Evolutionary conservation across 2,329 filamentous ascomycete species (phyloP).

Genomic region (Fusarium concolor): DNA sequence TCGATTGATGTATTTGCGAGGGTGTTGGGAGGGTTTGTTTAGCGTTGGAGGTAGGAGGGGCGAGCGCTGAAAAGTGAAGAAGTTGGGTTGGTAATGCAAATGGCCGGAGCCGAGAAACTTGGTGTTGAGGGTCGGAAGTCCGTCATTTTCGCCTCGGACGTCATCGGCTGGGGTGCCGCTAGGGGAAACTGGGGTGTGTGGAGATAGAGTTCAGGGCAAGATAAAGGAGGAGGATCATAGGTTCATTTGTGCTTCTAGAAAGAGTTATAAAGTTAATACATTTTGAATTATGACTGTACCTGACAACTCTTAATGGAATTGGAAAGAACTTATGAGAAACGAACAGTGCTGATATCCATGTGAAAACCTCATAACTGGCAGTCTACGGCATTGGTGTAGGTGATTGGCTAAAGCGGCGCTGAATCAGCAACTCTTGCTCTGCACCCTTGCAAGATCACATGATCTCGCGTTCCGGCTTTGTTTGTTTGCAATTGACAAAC

Average conservation of each 20-base stretch:
- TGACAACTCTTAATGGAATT: background rate
- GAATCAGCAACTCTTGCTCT: constrained; percentile 1
- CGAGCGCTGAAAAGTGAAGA: constrained; percentile 8
- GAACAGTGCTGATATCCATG: too few species aligned
- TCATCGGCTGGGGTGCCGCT: constrained; percentile 45
- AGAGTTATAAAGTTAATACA: too few species aligned
- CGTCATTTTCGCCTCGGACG: constrained; percentile 48
- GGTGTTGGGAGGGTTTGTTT: background rate
- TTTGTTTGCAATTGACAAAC: background rate
- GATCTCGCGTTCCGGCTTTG: constrained; percentile 21
- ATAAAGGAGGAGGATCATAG: background rate
- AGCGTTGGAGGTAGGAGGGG: background rate
- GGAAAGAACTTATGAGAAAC: background rate
- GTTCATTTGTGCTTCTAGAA: background rate
- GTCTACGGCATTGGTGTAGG: too few species aligned
- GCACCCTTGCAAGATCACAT: constrained; percentile 15
- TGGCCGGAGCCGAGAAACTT: constrained; percentile 36
- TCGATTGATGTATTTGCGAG: background rate
- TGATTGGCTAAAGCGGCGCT: background rate
- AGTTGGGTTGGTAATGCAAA: constrained; percentile 21
- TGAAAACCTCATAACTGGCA: background rate
- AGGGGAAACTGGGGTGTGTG: background rate
- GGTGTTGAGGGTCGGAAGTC: constrained; percentile 44
- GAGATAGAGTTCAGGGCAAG: background rate
- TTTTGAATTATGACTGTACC: background rate